phyloP scores from a whole-genome alignment of 345 rosid genomes.

The Citrus inodora region DNA sequence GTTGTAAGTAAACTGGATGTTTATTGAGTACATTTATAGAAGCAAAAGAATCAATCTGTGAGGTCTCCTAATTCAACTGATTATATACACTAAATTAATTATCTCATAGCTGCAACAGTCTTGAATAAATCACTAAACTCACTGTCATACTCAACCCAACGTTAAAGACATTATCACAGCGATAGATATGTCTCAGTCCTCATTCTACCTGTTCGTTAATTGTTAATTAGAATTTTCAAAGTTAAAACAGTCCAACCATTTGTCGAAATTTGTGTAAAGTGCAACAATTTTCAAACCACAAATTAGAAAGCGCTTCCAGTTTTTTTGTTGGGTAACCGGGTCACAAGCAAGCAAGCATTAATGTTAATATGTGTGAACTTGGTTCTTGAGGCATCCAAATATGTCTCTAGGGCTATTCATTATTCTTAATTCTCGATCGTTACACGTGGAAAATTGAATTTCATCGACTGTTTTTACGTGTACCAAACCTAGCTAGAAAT shows the following conservation, averaged over 20 bases:
- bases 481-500: background rate
- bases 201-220: no score
- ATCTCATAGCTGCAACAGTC: background rate
- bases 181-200: no score
- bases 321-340: background rate
- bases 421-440: background rate
- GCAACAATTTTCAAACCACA: background rate
- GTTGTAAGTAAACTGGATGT: no score
- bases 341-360: background rate
- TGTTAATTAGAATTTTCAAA: no score
- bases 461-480: no score
- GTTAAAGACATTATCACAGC: background rate
- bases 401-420: background rate
- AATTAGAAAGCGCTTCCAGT: background rate
- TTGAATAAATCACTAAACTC: background rate
- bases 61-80: background rate
- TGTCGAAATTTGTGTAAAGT: background rate
- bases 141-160: background rate
- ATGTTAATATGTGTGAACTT: background rate
- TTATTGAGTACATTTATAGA: no score
- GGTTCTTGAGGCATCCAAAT: background rate
- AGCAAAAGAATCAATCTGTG: no score
- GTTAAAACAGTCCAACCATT: background rate
- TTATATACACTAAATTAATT: background rate
- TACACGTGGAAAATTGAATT: no score